Conservation (phyloP, 306 rosid genomes). For the Cucurbita maxima region DNA sequence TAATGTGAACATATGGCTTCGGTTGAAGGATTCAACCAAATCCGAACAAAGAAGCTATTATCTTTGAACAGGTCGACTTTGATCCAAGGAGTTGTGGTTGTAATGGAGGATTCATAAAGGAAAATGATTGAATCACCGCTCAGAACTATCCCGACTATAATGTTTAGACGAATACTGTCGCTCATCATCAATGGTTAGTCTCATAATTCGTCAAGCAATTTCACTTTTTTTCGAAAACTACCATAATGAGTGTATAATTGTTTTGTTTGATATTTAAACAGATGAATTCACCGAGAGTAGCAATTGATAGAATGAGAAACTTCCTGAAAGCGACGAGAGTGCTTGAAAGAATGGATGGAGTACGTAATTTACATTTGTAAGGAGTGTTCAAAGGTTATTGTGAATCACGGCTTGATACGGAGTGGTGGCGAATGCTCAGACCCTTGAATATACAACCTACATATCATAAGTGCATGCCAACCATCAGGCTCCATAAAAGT, state of each 20-base stretch:
- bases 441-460: no score
- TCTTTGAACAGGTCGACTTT: conserved; percentile 30
- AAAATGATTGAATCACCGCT: conserved; percentile 19
- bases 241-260: no score
- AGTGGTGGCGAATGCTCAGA: conserved; percentile 41
- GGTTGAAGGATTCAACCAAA: conserved; percentile 29
- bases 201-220: no score
- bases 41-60: conserved; percentile 12
- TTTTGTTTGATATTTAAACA: neutral
- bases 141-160: conserved; percentile 27
- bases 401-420: conserved; percentile 49
- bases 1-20: conserved; percentile 4
- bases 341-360: conserved; percentile 34
- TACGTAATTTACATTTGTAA: conserved; percentile 9
- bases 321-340: conserved; percentile 24
- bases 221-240: no score
- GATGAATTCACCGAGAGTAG: conserved; percentile 16
- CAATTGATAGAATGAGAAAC: conserved; percentile 33
- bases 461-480: no score
- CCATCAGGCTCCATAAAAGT: no score
- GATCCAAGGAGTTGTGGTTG: conserved; percentile 21
- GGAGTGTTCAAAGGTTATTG: conserved; percentile 63
- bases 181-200: conserved; percentile 12
- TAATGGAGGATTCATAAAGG: conserved; percentile 26
- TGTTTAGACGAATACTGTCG: conserved; percentile 7